Evolutionary conservation across 495 filamentous ascomycete genomes (phyloP), one percentile per base, ranked within the genome.

Genomic region (Oidiodendron maius): DNA sequence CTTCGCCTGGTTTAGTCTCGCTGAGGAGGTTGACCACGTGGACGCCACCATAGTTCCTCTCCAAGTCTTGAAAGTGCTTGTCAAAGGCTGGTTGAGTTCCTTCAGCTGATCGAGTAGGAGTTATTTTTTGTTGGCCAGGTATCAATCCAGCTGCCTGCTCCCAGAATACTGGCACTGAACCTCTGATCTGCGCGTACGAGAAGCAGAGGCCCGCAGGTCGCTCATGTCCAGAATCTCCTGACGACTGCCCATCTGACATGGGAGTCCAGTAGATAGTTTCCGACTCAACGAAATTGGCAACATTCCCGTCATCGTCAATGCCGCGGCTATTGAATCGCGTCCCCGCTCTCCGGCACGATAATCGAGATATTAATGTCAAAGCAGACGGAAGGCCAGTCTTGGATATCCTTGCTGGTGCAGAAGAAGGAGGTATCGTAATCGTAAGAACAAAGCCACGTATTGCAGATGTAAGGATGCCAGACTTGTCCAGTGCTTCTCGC

Each of bases 231-330:
- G 32, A 21, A 30, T 28, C 56, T 44, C 51, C 58, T 40, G 40
- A 22, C 2, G 37, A 40, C 46, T 48, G 48, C 30, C 44, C 49
- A n/a, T 23, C 40, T 20, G 37, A 52, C 6, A 82, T 75, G 0
- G 81, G 83, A 47, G 81, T 83, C 84, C 86, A 94, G 57, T 75
- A 88, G 49, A 75, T 74, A 1, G 77, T 81, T 60, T 83, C 79
- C 5, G 77, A 80, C 56, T 83, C 78, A 17, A 82, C 78, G 56
- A 77, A 96, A 61, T 97, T 97, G 28, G 94, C 90, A 81, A 96
- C 94, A 61, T 97, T 84, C 12, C 93, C 93, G 59, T 97, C 91
- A 67, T 98, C 93, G 59, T 98, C 93, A 51, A 97, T 95, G 34
- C 93, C 93, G 48, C 93, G 78, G 24, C 91, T 86, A 65, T 98